Base-by-base conservation (phyloP, 306 rosid genomes). In the Rubus idaeus region DNA sequence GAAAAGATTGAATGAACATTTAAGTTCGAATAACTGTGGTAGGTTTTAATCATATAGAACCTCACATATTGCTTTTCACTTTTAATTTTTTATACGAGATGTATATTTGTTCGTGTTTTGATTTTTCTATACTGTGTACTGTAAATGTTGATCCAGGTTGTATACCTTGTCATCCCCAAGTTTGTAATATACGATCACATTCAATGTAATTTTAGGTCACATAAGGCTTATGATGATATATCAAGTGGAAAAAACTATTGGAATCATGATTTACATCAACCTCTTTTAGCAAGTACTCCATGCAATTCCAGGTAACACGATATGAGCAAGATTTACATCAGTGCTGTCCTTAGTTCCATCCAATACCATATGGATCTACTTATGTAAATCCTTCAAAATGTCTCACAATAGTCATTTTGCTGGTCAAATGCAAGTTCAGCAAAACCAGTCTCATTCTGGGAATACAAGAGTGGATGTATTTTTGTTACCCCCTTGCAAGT, bases 1-100 rank as follows among this genome's bases (percentile, higher is more conserved):
- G 99, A 92, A 86, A 96, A 92, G 90, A 96, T 96, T 66, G 98
- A 96, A 83, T 91, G 91, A 94, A 82, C 40, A 66, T 60, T 18
- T 39, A 8, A 70, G 8, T 83, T 74, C 42, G 55, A 73, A 45
- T 62, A 14, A 68, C 78, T 21, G 51, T 21, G 52, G 83, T 77
- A 53, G 61, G 78, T 56, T 42, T 78, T 67, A 52, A 69, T 78
- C 79, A 39, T 79, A 77, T 55, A 66, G 52, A 75, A 71, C 73
- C 79, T 74, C 73, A 49, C 61, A 21, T 66, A n/a, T 30, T 35
- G 51, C 47, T 70, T 45, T 76, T 56, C 76, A 46, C 73, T 71
- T 81, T 73, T 82, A 49, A 8, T 49, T 16, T 68, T 56, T 67
- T 78, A 72, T 80, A 80, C 66, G 63, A 83, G 78, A 61, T 87